A percentile compares a stretch with the other conserved stretches of the same genome.
phyloP scores from a whole-genome alignment of 257 asterid genomes.

The Nicotiana sylvestris region DNA sequence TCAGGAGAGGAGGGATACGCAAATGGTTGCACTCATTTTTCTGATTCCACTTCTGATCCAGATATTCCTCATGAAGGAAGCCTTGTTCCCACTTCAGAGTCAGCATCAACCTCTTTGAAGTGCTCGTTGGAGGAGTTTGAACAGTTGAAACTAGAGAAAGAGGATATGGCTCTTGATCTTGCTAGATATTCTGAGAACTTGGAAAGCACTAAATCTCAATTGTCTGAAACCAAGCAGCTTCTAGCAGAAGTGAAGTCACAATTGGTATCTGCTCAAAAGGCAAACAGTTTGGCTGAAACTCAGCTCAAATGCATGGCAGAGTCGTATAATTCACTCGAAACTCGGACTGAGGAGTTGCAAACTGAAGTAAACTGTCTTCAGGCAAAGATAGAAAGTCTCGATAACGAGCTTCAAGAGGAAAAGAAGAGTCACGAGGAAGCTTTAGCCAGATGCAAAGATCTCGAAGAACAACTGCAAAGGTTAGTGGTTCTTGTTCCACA shows the following conservation, averaged over 20 bases:
- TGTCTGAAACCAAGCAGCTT: slow-evolving; percentile 65
- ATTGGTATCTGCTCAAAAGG: slow-evolving; percentile 63
- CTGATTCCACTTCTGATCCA: slow-evolving; percentile 74
- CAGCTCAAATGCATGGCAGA: slow-evolving; percentile 99
- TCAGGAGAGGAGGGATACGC: slow-evolving; percentile 54
- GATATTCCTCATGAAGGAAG: slow-evolving; percentile 74
- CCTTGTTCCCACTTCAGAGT: slow-evolving; percentile 76
- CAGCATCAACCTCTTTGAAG: slow-evolving; percentile 59
- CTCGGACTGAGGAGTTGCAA: slow-evolving; percentile 68
- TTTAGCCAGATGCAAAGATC: slow-evolving; percentile 57
- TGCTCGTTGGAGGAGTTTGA: slow-evolving; percentile 84
- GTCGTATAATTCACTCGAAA: slow-evolving; percentile 79
- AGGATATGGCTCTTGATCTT: slow-evolving; percentile 58
- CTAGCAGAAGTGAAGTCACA: slow-evolving; percentile 81
- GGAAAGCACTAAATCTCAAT: slow-evolving; percentile 58
- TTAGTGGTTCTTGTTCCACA: slow-evolving; percentile 15
- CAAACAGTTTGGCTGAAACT: slow-evolving; percentile 84
- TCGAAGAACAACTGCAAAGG: slow-evolving; percentile 72
- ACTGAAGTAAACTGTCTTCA: slow-evolving; percentile 59
- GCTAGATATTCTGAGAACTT: slow-evolving; percentile 47
- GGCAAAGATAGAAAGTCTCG: slow-evolving; percentile 50
- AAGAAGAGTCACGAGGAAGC: slow-evolving; percentile 51
- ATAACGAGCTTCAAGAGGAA: slow-evolving; percentile 71
- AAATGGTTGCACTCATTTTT: slow-evolving; percentile 56
- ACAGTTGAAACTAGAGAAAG: slow-evolving; percentile 72